These are phyloP conservation scores for Ettlia oleoabundans DNA, from an alignment of 139 green algal genomes.

Conservation along the genomic window DNA sequence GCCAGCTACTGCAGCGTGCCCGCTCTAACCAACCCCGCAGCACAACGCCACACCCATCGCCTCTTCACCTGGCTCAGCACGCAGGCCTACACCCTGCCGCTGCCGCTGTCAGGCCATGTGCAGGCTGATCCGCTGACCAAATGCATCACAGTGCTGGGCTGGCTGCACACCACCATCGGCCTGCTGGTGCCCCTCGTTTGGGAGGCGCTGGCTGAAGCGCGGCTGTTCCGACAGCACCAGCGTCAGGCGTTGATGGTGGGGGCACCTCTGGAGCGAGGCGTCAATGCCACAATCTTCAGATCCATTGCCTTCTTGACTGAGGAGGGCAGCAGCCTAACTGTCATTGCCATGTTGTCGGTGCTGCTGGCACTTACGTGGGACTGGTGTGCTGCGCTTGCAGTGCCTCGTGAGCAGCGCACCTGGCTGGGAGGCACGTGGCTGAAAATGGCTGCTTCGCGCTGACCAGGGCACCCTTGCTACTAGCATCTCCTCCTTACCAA, in stretches of 20 bases:
- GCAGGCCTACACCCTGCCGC: not conserved
- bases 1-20: not conserved
- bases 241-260: no score
- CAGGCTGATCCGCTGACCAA: not conserved
- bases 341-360: no score
- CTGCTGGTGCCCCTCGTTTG: not conserved
- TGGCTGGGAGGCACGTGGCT: no score
- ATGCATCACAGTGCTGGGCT: not conserved
- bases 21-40: not conserved
- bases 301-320: no score
- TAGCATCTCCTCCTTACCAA: no score
- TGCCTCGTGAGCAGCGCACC: no score
- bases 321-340: no score
- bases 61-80: not conserved
- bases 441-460: no score
- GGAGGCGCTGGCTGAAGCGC: not conserved
- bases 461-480: no score
- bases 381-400: no score
- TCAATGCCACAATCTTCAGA: not conserved
- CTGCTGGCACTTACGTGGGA: no score
- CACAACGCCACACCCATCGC: not conserved
- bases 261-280: not conserved
- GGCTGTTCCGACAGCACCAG: not conserved
- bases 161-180: not conserved
- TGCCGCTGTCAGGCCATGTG: not conserved